Evolutionary conservation across 176 grass and related monocot species (phyloP).

Genomic region (Zizania latifolia): DNA sequence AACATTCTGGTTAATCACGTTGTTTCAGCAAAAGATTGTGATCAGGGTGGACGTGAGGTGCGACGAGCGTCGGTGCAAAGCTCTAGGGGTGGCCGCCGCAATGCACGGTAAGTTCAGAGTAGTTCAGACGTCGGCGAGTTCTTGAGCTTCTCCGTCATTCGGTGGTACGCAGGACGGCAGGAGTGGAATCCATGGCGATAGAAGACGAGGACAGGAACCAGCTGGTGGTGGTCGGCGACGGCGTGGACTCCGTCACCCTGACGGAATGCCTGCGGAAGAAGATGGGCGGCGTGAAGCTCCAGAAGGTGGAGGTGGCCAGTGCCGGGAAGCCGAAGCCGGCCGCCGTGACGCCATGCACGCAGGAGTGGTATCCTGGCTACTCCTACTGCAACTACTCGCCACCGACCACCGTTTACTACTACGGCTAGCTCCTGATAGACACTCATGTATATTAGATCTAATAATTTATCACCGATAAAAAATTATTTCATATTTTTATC

Average conservation of each 20-base stretch:
- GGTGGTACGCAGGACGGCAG: no score
- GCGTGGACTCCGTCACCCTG: conserved; percentile 43
- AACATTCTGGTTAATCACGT: no score
- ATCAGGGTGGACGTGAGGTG: conserved; percentile 59
- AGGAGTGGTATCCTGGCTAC: not conserved
- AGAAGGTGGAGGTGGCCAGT: conserved; percentile 22
- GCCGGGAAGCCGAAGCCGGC: not conserved
- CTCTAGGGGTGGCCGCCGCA: conserved; percentile 34
- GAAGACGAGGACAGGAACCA: conserved; percentile 23
- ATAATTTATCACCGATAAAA: no score
- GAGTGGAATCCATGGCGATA: conserved; percentile 27
- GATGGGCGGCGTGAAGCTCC: conserved; percentile 1
- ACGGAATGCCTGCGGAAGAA: conserved; percentile 41
- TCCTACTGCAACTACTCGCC: not conserved
- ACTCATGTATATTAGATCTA: no score
- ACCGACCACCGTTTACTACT: no score
- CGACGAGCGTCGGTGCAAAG: conserved; percentile 50
- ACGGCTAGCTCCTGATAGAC: no score
- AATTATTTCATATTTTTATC: no score
- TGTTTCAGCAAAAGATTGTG: conserved; percentile 68
- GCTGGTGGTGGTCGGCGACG: conserved; percentile 44
- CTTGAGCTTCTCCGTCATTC: not conserved
- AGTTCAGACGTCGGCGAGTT: not conserved
- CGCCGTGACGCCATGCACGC: not conserved
- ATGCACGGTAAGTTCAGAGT: conserved; percentile 24